Percentiles rank a stretch among this genome's conserved stretches.
phyloP scores from a whole-genome alignment of 805 yeast species.

The Kurtzmaniella fragi region DNA sequence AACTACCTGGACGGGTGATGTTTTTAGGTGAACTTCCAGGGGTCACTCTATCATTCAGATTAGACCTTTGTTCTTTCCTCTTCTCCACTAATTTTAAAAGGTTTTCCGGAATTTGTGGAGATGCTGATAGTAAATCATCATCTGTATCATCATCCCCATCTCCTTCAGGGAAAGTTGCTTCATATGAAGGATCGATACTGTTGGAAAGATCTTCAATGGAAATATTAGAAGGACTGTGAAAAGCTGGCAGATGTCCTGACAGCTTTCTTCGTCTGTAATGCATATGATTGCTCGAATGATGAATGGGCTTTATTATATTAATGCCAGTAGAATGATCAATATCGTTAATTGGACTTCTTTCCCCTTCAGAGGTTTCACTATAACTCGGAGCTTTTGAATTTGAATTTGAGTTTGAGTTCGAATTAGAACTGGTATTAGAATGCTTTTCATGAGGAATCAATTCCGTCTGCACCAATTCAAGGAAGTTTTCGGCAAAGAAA shows the following conservation, averaged over 20 bases:
- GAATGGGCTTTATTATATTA: background rate
- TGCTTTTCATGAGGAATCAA: slow-evolving; percentile 35
- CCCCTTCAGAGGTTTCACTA: slow-evolving; percentile 4
- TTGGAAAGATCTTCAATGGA: background rate
- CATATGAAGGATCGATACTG: background rate
- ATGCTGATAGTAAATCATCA: slow-evolving; percentile 47
- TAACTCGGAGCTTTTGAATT: background rate
- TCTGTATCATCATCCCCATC: slow-evolving; percentile 25
- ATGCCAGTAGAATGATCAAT: background rate
- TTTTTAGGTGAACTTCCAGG: slow-evolving; percentile 29
- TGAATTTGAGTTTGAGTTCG: slow-evolving; percentile 3
- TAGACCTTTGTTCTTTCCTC: slow-evolving; percentile 30
- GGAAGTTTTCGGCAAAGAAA: slow-evolving; percentile 74
- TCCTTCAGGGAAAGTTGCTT: slow-evolving; percentile 1
- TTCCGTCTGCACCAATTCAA: slow-evolving; percentile 65
- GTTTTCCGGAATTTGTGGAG: slow-evolving; percentile 67
- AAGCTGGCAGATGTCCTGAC: background rate
- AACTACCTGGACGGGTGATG: slow-evolving; percentile 8
- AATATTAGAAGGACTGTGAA: background rate
- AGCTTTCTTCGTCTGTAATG: no score
- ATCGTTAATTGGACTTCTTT: slow-evolving; percentile 5
- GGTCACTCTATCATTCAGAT: slow-evolving; percentile 23
- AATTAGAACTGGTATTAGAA: background rate
- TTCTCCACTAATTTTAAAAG: slow-evolving; percentile 51
- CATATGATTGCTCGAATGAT: background rate